These are phyloP conservation scores for Rhodomyrtus psidioides DNA, from an alignment of 441 rosid genomes.

Conservation along the genomic window DNA sequence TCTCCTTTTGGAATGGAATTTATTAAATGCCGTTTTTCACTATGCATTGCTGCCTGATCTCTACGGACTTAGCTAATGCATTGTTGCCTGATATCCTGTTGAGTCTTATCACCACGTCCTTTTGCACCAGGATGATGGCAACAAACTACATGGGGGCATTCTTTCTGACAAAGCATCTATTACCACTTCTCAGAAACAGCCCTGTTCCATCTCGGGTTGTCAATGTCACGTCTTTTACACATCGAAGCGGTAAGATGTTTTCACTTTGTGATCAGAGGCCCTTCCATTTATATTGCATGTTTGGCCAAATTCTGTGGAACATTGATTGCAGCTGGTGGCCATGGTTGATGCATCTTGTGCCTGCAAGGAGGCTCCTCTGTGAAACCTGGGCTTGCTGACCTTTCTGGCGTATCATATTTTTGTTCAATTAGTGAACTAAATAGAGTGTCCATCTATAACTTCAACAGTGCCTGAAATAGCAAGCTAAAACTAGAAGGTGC, in stretches of 20 bases:
- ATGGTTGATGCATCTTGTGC: not conserved
- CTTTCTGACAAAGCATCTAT: constrained; percentile 57
- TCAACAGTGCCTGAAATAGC: not conserved
- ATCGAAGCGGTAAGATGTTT: constrained; percentile 48
- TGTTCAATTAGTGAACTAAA: not conserved
- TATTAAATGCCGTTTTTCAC: not conserved
- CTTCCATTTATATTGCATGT: not conserved
- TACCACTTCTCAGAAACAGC: constrained; percentile 77
- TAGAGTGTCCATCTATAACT: not conserved
- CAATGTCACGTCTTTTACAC: constrained; percentile 88
- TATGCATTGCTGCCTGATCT: not conserved
- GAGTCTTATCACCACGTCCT: not conserved
- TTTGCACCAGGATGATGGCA: constrained; percentile 66
- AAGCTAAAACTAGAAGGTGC: not conserved
- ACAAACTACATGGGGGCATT: constrained; percentile 79
- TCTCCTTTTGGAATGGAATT: not conserved
- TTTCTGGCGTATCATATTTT: not conserved
- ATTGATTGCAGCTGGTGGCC: not conserved
- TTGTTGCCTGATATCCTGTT: not conserved
- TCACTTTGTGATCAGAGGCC: not conserved
- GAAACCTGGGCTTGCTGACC: not conserved
- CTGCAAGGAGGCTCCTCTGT: not conserved
- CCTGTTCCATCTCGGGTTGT: constrained; percentile 77
- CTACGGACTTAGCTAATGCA: not conserved
- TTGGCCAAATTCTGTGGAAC: not conserved